Evolutionary conservation across 768 basidiomycete genomes (phyloP).

Genomic region (Amanita polypyramis): DNA sequence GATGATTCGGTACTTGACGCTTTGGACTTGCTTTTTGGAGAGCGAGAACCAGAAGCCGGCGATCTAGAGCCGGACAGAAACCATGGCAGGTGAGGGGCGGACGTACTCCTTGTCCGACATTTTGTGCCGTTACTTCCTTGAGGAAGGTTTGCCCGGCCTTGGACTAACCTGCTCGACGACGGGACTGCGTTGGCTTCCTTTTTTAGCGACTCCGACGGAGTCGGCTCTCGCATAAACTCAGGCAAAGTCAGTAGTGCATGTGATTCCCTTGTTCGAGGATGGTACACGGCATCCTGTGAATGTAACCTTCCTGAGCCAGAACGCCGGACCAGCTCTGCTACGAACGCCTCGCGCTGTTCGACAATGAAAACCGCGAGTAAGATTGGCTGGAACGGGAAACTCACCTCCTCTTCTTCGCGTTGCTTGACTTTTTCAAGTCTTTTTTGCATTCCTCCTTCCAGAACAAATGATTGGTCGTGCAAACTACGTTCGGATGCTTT

Average conservation of each 20-base stretch:
- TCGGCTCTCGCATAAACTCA: slow-evolving; percentile 51
- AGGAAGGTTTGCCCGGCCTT: slow-evolving; percentile 24
- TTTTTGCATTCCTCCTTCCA: slow-evolving; percentile 51
- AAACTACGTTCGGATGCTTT: slow-evolving; percentile 61
- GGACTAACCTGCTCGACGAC: slow-evolving; percentile 50
- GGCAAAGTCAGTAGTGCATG: slow-evolving; percentile 44
- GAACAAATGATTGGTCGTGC: slow-evolving; percentile 56
- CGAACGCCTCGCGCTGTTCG: slow-evolving; percentile 59
- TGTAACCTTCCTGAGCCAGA: slow-evolving; percentile 67
- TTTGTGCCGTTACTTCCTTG: slow-evolving; percentile 16
- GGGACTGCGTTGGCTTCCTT: slow-evolving; percentile 38
- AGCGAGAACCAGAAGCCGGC: slow-evolving; percentile 6
- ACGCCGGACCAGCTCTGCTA: slow-evolving; percentile 62
- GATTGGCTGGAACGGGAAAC: slow-evolving; percentile 8
- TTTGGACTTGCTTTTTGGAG: slow-evolving; percentile 5
- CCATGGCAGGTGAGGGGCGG: slow-evolving; percentile 54
- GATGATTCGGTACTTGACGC: not conserved
- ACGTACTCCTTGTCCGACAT: slow-evolving; percentile 41
- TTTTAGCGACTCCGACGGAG: slow-evolving; percentile 25
- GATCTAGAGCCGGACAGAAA: slow-evolving; percentile 26
- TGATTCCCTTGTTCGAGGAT: slow-evolving; percentile 34
- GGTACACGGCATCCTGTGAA: slow-evolving; percentile 66
- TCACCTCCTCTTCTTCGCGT: slow-evolving; percentile 56
- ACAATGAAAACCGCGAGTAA: slow-evolving; percentile 7
- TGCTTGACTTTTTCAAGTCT: slow-evolving; percentile 43